Base-by-base conservation (phyloP, 2,329 filamentous ascomycete genomes). In the Cordyceps sp. region DNA sequence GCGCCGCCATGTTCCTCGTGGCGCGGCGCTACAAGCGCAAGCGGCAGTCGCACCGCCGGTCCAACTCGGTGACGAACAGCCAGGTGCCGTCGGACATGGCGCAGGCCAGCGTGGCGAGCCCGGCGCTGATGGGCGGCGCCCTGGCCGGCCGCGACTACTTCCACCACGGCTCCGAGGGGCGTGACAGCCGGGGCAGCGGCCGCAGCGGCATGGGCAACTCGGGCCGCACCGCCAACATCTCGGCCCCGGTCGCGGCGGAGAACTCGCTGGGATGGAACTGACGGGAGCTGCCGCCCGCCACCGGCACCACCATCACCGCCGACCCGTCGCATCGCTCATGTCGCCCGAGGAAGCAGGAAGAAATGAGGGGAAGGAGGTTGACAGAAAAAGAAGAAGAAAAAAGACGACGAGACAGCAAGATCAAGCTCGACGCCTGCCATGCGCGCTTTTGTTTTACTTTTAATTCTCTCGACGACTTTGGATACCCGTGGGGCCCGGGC, bases 231-330 rank as follows among this genome's bases (percentile, higher is more conserved):
- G 65, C 66, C 27, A 64, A 78, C 55, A 93, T 94, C 52, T 92
- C 82, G 38, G 82, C 83, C 22, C 86, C 86, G 4, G 80, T 93
- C 40, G 86, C 86, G 54, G 79, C 85, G 4, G 85, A 92, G 62
- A 94, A 94, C 66, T 93, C 84, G 32, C 70, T 94, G 42, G 86
- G 86, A 46, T 94, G 86, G 86, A 93, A 92, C 63, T 94, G 41
- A 54, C 40, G 40, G n/a, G n/a, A n/a, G n/a, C n/a, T n/a, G n/a
- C n/a, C n/a, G n/a, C n/a, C n/a, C n/a, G n/a, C n/a, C n/a, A n/a
- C n/a, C n/a, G n/a, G n/a, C n/a, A n/a, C n/a, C n/a, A n/a, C n/a
- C n/a, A n/a, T n/a, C n/a, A n/a, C n/a, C n/a, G n/a, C n/a, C n/a
- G n/a, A n/a, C n/a, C n/a, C n/a, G n/a, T n/a, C n/a, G n/a, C n/a